phyloP scores from a whole-genome alignment of 352 stramenopile species.

The Blastocystis sp. region DNA sequence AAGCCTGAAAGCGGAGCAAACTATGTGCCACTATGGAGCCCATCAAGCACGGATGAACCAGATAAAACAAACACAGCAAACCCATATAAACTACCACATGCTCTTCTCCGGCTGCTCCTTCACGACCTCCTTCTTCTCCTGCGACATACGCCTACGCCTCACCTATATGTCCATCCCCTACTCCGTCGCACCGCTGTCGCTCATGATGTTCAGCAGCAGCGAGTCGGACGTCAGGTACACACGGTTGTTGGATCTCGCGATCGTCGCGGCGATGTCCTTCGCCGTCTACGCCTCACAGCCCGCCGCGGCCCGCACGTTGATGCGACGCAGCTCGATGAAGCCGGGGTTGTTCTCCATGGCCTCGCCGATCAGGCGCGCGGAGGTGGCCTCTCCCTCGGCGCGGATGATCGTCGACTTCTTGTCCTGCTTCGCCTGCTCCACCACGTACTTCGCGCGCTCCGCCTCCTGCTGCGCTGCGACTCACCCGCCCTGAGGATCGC shows the following conservation, averaged over 20 bases:
- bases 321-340: slow-evolving; percentile 96
- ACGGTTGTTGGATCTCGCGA: slow-evolving; percentile 89
- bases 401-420: slow-evolving; percentile 97
- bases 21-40: too few species aligned
- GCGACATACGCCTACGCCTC: not conserved
- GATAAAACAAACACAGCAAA: slow-evolving; percentile 21
- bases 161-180: not conserved
- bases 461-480: slow-evolving; percentile 93
- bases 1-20: not conserved
- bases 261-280: slow-evolving; percentile 94
- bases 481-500: slow-evolving; percentile 25
- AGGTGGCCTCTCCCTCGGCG: slow-evolving; percentile 94
- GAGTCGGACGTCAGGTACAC: slow-evolving; percentile 78
- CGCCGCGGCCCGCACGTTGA: slow-evolving; percentile 78
- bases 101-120: not conserved
- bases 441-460: slow-evolving; percentile 94
- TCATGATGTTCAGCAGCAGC: slow-evolving; percentile 65
- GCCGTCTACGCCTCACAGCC: slow-evolving; percentile 74
- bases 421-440: slow-evolving; percentile 95
- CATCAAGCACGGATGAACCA: not conserved
- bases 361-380: slow-evolving; percentile 92
- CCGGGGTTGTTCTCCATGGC: slow-evolving; percentile 98
- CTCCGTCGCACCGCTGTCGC: slow-evolving; percentile 39
- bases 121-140: not conserved
- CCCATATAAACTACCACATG: slow-evolving; percentile 52